These are phyloP conservation scores for Backusella tarrabulga DNA, from an alignment of 192 early-diverging fungal species.

Conservation along the genomic window DNA sequence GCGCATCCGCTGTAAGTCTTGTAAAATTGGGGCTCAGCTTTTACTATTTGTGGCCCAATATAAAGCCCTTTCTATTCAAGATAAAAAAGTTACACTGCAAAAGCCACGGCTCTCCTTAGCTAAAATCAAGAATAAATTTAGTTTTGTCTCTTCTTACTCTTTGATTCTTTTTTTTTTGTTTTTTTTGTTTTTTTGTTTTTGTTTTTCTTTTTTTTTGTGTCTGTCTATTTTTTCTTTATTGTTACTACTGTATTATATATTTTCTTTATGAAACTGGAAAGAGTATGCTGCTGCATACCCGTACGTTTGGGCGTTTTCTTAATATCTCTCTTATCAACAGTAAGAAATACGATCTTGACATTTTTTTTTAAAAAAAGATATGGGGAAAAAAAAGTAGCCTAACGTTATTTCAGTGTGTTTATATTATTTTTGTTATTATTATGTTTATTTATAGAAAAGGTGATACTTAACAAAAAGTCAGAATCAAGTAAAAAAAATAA, in stretches of 20 bases:
- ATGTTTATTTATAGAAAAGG: slow-evolving; percentile 7
- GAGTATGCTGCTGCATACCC: background rate
- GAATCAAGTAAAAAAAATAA: background rate
- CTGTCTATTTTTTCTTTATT: background rate
- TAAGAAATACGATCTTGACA: background rate
- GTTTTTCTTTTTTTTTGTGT: background rate
- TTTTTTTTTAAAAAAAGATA: background rate
- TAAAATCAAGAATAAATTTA: background rate
- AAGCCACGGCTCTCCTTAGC: background rate
- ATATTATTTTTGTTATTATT: background rate
- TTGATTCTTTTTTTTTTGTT: background rate
- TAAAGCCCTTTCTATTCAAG: slow-evolving; percentile 1
- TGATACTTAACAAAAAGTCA: background rate
- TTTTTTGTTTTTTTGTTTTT: background rate
- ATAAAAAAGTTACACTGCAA: background rate
- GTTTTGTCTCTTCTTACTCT: background rate
- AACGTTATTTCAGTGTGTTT: slow-evolving; percentile 1
- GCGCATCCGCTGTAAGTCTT: background rate
- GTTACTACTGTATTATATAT: background rate
- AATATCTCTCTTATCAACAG: background rate
- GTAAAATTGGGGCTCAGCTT: slow-evolving; percentile 1
- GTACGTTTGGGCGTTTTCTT: background rate
- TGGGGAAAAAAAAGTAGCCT: background rate
- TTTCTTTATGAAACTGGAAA: background rate
- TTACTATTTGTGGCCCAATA: background rate